Evolutionary conservation across 2,329 filamentous ascomycete genomes (phyloP).

Genomic region (Neodidymelliopsis sp.): DNA sequence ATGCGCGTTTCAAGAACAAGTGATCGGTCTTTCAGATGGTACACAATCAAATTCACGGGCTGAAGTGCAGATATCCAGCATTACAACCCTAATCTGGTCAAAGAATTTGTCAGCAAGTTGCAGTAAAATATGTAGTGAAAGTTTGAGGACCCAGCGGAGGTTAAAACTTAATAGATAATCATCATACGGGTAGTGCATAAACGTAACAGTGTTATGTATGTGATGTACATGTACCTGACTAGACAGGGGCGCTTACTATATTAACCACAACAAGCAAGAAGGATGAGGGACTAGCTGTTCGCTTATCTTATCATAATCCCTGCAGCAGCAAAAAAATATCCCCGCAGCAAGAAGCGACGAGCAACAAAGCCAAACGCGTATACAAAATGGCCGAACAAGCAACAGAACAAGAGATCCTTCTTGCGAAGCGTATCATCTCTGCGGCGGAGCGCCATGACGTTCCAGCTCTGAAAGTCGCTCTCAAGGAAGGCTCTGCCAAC

Average conservation of each 20-base stretch:
- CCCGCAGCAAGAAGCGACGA: background rate
- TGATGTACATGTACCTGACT: slow-evolving; percentile 9
- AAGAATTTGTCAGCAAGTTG: too few relatives aligned
- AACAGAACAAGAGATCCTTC: slow-evolving; percentile 47
- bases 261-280: slow-evolving; percentile 15
- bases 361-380: slow-evolving; percentile 2
- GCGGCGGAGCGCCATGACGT: slow-evolving; percentile 47
- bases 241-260: background rate
- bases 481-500: slow-evolving; percentile 48
- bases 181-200: too few relatives aligned
- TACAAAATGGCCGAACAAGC: slow-evolving; percentile 40
- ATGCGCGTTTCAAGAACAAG: background rate
- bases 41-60: background rate
- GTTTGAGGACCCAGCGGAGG: too few relatives aligned
- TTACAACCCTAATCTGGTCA: too few relatives aligned
- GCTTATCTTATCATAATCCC: slow-evolving; percentile 26
- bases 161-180: too few relatives aligned
- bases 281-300: slow-evolving; percentile 21
- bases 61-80: too few relatives aligned
- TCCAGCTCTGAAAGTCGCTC: slow-evolving; percentile 41
- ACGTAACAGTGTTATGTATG: too few relatives aligned
- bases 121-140: too few relatives aligned
- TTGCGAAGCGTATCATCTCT: slow-evolving; percentile 48
- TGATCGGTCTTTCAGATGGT: background rate
- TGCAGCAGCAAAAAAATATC: slow-evolving; percentile 15